These are phyloP conservation scores for Heliamphora exappendiculata DNA, from an alignment of 148 eudicot genomes.

Conservation along the genomic window DNA sequence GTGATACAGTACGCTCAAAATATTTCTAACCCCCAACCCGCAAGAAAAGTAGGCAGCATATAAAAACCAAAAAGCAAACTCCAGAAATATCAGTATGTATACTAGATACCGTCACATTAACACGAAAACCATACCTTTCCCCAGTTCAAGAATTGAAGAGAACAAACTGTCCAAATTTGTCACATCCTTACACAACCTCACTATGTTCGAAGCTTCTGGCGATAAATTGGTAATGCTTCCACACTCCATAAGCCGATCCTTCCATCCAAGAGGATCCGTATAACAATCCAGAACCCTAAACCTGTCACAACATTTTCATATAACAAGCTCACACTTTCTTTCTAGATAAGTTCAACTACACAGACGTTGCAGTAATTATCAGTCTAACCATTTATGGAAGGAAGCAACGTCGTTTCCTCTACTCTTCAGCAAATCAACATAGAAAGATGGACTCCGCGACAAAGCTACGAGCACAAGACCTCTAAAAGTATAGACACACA, in stretches of 20 bases:
- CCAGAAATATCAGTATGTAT: not conserved
- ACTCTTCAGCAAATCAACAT: slow-evolving; percentile 47
- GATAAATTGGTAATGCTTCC: slow-evolving; percentile 29
- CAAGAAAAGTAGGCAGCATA: not conserved
- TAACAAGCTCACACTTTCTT: not conserved
- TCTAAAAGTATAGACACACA: slow-evolving; percentile 21
- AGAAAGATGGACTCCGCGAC: slow-evolving; percentile 63
- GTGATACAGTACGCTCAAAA: not conserved
- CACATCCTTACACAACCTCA: slow-evolving; percentile 44
- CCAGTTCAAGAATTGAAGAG: slow-evolving; percentile 41
- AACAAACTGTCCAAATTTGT: slow-evolving; percentile 46
- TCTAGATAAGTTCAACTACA: not conserved
- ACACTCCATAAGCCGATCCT: slow-evolving; percentile 46
- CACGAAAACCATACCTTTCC: slow-evolving; percentile 48
- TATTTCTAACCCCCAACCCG: not conserved
- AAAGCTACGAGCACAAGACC: slow-evolving; percentile 68
- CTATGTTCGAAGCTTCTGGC: slow-evolving; percentile 23
- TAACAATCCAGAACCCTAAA: slow-evolving; percentile 67
- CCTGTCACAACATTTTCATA: slow-evolving; percentile 31
- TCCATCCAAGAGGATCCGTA: slow-evolving; percentile 88
- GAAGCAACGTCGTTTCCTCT: slow-evolving; percentile 34
- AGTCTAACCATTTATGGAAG: slow-evolving; percentile 38
- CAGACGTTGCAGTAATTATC: not conserved
- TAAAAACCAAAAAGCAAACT: not conserved
- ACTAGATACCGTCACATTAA: not conserved